Base-by-base conservation (phyloP, 2,329 filamentous ascomycete species). In the Aureobasidium zeae region DNA sequence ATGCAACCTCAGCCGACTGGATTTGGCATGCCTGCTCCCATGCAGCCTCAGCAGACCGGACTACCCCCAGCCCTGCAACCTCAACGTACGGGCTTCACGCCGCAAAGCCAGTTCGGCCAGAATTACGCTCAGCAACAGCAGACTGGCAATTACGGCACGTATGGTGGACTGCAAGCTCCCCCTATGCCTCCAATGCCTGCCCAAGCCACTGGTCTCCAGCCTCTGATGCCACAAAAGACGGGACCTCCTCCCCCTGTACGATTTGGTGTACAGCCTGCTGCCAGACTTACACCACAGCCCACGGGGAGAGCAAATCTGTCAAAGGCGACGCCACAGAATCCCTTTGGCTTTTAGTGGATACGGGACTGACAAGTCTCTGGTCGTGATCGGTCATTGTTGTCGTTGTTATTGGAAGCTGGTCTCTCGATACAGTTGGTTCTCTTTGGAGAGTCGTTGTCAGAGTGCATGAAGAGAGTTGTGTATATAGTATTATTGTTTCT, bases 231-330 rank as follows among this genome's bases (percentile, higher is more conserved):
- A 33, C 86, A 93, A 60, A 80, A 83, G 68, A 93, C 86, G 7
- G 86, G 86, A 0, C 91, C 91, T 5, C 72, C 89, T 15, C 91
- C 91, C 33, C 79, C 86, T 17, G 81, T 98, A 13, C 77, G 86
- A 48, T 98, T 98, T 61, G 91, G 91, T 28, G 80, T 94, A 25
- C 73, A 76, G 46, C 69, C 72, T 20, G 69, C 78, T 21, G 86
- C 87, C 65, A 91, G 84, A 63, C 67, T 96, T 55, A 73, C 76
- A 48, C 79, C 88, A 21, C 91, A 96, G 67, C 75, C 86, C 20
- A 98, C 91, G 5, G 91, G 91, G 51, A 79, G 84, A 69, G 91
- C 91, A 45, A 95, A 96, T 62, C 73, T 98, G 53, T 74, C 84
- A 41, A 85, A 93, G 77, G 91, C 91, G 58, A 98, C 79, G 47